A percentile compares a stretch with the other conserved stretches of the same genome.
Conservation (phyloP, 495 filamentous ascomycete species). For the Tuber umbilicatum region DNA sequence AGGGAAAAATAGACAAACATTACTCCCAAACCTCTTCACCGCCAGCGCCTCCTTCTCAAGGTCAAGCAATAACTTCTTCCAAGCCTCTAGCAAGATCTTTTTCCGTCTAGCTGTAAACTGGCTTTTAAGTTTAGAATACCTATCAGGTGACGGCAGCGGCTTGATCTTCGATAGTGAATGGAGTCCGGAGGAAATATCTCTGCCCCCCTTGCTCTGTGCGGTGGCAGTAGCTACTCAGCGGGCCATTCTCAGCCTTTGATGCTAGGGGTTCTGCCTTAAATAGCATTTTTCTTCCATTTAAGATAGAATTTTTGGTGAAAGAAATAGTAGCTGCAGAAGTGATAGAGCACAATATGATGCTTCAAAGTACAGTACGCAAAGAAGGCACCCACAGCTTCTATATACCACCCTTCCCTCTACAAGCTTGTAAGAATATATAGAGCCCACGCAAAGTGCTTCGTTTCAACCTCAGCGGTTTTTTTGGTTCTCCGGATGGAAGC, state of each 20-base stretch:
- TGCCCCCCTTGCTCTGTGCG: constrained; percentile 33
- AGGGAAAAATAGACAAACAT: constrained; percentile 41
- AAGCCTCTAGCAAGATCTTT: constrained; percentile 56
- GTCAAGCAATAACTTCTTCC: constrained; percentile 58
- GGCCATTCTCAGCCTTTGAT: not conserved
- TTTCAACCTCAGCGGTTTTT: too few relatives aligned
- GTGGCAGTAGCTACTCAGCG: not conserved
- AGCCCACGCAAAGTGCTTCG: too few relatives aligned
- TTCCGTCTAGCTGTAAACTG: constrained; percentile 58
- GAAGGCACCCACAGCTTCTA: too few relatives aligned
- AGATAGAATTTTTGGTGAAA: not conserved
- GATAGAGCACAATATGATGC: not conserved
- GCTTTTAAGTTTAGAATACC: constrained; percentile 71
- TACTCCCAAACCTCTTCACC: constrained; percentile 46
- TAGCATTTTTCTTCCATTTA: not conserved
- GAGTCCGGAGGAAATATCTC: constrained; percentile 80
- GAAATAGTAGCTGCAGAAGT: not conserved
- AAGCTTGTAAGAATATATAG: too few relatives aligned
- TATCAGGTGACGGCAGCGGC: constrained; percentile 57
- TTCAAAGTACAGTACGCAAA: not conserved
- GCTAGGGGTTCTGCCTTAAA: not conserved
- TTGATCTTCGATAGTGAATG: constrained; percentile 65
- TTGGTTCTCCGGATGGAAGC: too few relatives aligned
- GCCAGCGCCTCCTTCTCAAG: constrained; percentile 53
- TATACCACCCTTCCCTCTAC: too few relatives aligned